These are phyloP conservation scores for Clonostachys rhizophaga DNA, from an alignment of 2,329 filamentous ascomycete genomes.

Conservation along the genomic window DNA sequence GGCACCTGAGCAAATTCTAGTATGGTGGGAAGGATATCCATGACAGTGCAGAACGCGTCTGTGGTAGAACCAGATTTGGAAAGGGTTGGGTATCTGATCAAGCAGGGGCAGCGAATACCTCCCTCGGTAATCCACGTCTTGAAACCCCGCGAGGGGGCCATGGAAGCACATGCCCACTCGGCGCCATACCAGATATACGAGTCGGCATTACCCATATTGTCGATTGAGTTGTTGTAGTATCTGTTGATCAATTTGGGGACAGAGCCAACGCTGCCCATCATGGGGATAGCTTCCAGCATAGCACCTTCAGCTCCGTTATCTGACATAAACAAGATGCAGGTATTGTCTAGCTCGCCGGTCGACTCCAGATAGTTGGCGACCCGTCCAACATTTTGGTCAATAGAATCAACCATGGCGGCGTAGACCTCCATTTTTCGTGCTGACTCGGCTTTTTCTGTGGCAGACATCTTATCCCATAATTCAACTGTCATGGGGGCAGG, in stretches of 20 bases:
- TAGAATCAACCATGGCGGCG: slow-evolving; percentile 48
- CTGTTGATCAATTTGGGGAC: slow-evolving; percentile 5
- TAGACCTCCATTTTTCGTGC: slow-evolving; percentile 29
- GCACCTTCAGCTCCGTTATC: slow-evolving; percentile 51
- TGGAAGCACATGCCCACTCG: slow-evolving; percentile 41
- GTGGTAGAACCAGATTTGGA: slow-evolving; percentile 4
- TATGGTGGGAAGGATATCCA: slow-evolving; percentile 44
- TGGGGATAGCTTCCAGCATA: slow-evolving; percentile 50
- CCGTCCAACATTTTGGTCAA: slow-evolving; percentile 43
- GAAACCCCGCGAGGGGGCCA: slow-evolving; percentile 25
- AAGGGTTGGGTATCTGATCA: neutral
- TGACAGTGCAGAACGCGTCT: slow-evolving; percentile 28
- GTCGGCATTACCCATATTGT: slow-evolving; percentile 51
- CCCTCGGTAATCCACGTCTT: slow-evolving; percentile 38
- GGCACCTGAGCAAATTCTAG: slow-evolving; percentile 35
- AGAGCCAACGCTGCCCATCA: slow-evolving; percentile 20
- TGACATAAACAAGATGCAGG: slow-evolving; percentile 47
- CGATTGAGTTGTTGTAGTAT: slow-evolving; percentile 42
- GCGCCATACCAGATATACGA: slow-evolving; percentile 59
- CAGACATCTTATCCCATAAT: slow-evolving; percentile 35
- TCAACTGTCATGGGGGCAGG: slow-evolving; percentile 16
- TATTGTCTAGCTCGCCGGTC: slow-evolving; percentile 45
- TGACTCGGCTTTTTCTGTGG: slow-evolving; percentile 17
- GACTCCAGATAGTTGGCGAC: slow-evolving; percentile 39
- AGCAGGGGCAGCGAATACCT: slow-evolving; percentile 21